Evolutionary conservation across 257 asterid genomes (phyloP), one percentile per base, ranked within the genome.

Genomic region (Solanum neorickii): DNA sequence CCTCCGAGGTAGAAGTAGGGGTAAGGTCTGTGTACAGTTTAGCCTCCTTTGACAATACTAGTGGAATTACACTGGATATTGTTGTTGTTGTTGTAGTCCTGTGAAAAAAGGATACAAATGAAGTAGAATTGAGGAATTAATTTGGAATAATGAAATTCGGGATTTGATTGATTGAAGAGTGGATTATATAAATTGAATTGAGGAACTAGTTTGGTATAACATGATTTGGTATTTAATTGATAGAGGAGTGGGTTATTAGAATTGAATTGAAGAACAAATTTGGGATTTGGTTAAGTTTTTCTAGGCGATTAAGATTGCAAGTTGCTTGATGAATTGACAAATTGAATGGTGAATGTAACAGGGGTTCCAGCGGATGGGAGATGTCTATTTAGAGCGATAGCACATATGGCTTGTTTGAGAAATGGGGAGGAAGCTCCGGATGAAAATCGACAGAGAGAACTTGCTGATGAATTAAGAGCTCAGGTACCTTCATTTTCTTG

Each of bases 401-500:
- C 98, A 23, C 98, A 95, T 82, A 90, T 93, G 91, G 94, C 97
- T 2, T 93, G 97, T 89, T 92, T 95, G 91, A 91, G 93, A 84
- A 92, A 92, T 70, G 97, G 97, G 82, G 95, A 90, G 85, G 89
- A 86, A 66, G 94, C 93, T 46, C 98, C 98, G 1, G 95, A 95
- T 87, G 98, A 94, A 85, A 91, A 90, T 91, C 94, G 89, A 9
- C 96, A 95, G 89, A 91, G 88, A 52, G 97, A 94, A 83, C 94
- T 95, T 33, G 98, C 98, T 88, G 98, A 94, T 92, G 95, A 95
- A 91, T 92, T 95, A 90, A 93, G 98, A 94, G 95, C 98, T 86
- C 94, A 92, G 84, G 98, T 94, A 92, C 44, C 3, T 83, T 42
- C 42, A 31, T 35, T 18, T 42, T 65, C 68, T 65, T 2, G 52